Percentiles rank a stretch among this genome's conserved stretches.
phyloP scores from a whole-genome alignment of 257 asterid species.

The Linaria vulgaris region DNA sequence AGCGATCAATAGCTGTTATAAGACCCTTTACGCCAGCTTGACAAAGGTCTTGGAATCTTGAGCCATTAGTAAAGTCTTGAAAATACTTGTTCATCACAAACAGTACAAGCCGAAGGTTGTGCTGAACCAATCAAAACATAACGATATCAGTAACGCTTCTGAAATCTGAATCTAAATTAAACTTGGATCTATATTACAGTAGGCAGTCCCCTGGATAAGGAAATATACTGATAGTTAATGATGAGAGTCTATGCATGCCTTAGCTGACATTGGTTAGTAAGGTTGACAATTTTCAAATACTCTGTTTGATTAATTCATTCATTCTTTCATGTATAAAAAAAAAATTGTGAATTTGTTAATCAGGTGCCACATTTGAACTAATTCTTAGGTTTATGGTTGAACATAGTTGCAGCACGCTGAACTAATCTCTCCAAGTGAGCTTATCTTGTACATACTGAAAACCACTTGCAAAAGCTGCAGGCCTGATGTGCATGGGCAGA shows the following conservation, averaged over 20 bases:
- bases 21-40: constrained; percentile 98
- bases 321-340: not conserved
- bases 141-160: constrained; percentile 9
- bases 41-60: constrained; percentile 87
- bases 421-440: constrained; percentile 18
- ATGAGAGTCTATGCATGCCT: not conserved
- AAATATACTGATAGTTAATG: not conserved
- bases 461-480: not conserved
- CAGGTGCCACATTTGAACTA: not conserved
- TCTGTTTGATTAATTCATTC: not conserved
- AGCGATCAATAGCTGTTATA: constrained; percentile 83
- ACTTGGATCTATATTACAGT: not conserved
- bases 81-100: constrained; percentile 90
- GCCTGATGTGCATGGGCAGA: not conserved
- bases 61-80: constrained; percentile 71
- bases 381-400: constrained; percentile 2
- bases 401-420: constrained; percentile 6
- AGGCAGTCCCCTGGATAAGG: not conserved
- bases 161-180: not conserved
- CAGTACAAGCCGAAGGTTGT: constrained; percentile 87
- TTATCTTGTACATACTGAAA: not conserved
- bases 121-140: constrained; percentile 53
- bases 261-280: not conserved
- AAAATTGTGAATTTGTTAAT: not conserved
- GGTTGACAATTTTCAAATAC: not conserved